Conservation (phyloP, 345 rosid genomes). For the Microcos paniculata region DNA sequence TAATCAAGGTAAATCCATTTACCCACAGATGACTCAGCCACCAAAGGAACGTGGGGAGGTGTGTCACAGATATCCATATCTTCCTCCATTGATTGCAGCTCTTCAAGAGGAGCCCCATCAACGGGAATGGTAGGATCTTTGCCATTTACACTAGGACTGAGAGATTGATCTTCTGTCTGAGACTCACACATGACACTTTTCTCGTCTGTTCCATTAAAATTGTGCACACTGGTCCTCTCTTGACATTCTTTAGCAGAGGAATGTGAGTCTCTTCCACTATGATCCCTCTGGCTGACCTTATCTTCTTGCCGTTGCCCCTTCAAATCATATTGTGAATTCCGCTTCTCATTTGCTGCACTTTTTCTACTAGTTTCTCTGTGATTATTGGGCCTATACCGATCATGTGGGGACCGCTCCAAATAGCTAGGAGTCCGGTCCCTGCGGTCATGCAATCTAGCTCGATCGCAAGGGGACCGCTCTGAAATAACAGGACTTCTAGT, state of each 20-base stretch:
- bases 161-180: slow-evolving; percentile 49
- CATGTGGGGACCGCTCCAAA: slow-evolving; percentile 60
- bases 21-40: slow-evolving; percentile 60
- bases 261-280: slow-evolving; percentile 41
- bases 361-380: slow-evolving; percentile 57
- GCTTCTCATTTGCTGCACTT: slow-evolving; percentile 58
- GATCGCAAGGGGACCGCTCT: slow-evolving; percentile 63
- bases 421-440: slow-evolving; percentile 63
- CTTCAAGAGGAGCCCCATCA: slow-evolving; percentile 57
- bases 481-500: slow-evolving; percentile 71
- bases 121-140: slow-evolving; percentile 43
- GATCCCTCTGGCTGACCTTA: slow-evolving; percentile 50
- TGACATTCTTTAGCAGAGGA: slow-evolving; percentile 55
- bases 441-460: slow-evolving; percentile 50
- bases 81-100: slow-evolving; percentile 95
- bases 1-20: slow-evolving; percentile 97
- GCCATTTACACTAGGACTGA: slow-evolving; percentile 39
- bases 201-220: slow-evolving; percentile 41
- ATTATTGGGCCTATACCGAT: slow-evolving; percentile 49
- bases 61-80: slow-evolving; percentile 99
- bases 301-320: slow-evolving; percentile 60
- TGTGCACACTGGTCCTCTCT: slow-evolving; percentile 38
- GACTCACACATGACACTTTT: slow-evolving; percentile 44
- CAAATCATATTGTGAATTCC: slow-evolving; percentile 44
- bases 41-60: slow-evolving; percentile 76